These are phyloP conservation scores for Nicotiana attenuata DNA, from an alignment of 257 asterid genomes.

Conservation along the genomic window DNA sequence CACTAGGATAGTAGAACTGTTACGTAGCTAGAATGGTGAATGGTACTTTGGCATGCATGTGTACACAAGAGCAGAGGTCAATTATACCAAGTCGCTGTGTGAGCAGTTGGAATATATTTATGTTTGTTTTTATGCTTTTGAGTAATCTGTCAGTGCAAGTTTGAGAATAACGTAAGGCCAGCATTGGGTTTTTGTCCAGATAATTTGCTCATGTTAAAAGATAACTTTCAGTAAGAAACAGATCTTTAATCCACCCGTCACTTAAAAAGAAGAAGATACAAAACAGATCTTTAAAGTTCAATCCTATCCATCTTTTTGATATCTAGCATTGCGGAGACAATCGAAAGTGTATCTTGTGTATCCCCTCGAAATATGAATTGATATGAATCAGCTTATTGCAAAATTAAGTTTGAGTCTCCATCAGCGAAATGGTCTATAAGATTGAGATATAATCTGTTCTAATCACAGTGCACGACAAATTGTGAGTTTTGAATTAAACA, in stretches of 20 bases:
- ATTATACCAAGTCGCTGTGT: not conserved
- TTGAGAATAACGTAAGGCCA: not conserved
- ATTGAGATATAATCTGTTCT: not conserved
- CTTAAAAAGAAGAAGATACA: not conserved
- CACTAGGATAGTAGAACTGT: not conserved
- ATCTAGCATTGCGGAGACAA: not conserved
- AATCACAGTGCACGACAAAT: not conserved
- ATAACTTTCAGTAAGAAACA: not conserved
- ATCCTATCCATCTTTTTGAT: not conserved
- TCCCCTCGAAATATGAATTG: not conserved
- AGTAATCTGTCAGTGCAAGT: not conserved
- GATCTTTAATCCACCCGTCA: not conserved
- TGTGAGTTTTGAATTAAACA: not conserved
- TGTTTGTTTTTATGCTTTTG: not conserved
- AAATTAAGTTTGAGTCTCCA: not conserved
- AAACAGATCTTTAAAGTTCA: not conserved
- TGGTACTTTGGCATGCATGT: not conserved
- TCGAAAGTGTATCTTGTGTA: not conserved
- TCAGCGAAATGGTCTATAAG: not conserved
- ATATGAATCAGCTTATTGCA: not conserved
- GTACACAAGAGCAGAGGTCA: not conserved
- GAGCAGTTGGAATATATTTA: not conserved
- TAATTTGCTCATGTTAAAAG: not conserved
- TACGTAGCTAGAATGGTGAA: not conserved
- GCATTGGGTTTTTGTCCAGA: not conserved